Evolutionary conservation across 1,284 basidiomycete species (phyloP), one percentile per base, ranked within the genome.

Genomic region (Caloboletus firmus): DNA sequence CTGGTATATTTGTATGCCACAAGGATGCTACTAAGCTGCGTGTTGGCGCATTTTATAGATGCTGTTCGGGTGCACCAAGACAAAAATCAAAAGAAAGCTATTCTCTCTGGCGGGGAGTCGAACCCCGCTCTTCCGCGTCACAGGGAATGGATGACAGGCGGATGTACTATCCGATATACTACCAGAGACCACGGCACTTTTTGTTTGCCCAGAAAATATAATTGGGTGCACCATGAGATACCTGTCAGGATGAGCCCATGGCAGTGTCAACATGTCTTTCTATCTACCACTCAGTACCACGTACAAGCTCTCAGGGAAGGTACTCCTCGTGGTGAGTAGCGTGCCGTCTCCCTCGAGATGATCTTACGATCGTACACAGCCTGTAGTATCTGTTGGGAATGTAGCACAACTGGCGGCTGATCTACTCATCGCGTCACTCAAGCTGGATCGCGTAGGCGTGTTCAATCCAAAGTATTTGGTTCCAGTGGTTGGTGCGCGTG

Each of bases 361-460:
- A 59, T 51, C 45, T 62, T 44, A 47, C 32, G 30, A 39, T 41
- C 31, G 47, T 62, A 59, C 55, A 47, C 63, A 93, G 90, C 90
- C 91, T 24, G 69, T 91, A 42, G 89, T 93, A 5, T 91, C 90
- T 1, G 80, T 84, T 24, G 91, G 86, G 43, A 93, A 92, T 72
- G 79, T 93, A 36, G 77, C 84, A 8, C 91, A 93, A 64, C 78
- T 93, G 17, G 82, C 89, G 0, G 83, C 75, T 17, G 91, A 93
- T 70, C 72, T 93, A 13, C 72, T 93, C 54, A 85, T 91, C 52
- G 68, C 84, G 6, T 84, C 86, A 0, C 75, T 90, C 42, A 74
- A 73, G 17, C 77, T 93, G 10, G 65, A 71, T 49, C 76, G 80
- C 39, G 71, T 90, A 10, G 90, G 83, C 30, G 68, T 85, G 20